phyloP scores from a whole-genome alignment of 164 flowering plant genomes.

The Liriodendron chinense region DNA sequence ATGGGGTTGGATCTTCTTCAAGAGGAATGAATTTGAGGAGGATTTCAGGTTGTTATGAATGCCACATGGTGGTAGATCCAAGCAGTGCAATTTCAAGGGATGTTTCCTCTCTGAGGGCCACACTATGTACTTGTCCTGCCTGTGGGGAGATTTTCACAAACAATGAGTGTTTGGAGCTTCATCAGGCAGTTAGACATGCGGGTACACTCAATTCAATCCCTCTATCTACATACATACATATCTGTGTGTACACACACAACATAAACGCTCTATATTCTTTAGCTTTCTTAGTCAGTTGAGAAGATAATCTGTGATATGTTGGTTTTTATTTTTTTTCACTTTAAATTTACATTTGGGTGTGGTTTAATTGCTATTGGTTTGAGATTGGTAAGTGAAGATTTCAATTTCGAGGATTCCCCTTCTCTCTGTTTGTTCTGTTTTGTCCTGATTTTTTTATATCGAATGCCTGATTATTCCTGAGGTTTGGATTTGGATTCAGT shows the following conservation, averaged over 20 bases:
- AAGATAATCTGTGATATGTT: not conserved
- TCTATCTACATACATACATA: not conserved
- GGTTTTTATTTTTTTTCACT: not conserved
- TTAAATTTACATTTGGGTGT: too few species aligned
- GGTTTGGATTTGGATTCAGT: too few species aligned
- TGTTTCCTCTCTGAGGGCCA: constrained; percentile 50
- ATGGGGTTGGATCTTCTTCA: constrained; percentile 45
- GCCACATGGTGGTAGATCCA: constrained; percentile 86
- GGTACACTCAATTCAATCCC: constrained; percentile 34
- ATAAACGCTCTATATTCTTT: not conserved
- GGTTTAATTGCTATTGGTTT: too few species aligned
- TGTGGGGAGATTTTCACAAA: constrained; percentile 85
- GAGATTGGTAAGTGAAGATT: too few species aligned
- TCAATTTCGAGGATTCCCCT: too few species aligned
- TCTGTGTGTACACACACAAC: not conserved
- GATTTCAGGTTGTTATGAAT: constrained; percentile 88
- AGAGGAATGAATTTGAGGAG: constrained; percentile 70
- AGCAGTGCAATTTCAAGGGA: constrained; percentile 58
- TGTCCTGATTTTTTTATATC: too few species aligned
- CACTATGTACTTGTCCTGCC: constrained; percentile 62
- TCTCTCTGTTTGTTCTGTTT: too few species aligned
- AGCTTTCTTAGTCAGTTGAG: not conserved
- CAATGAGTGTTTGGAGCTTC: constrained; percentile 73
- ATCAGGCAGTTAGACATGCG: constrained; percentile 85
- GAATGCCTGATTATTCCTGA: too few species aligned